Base-by-base conservation (phyloP, 148 eudicot genomes). In the Polygonum aviculare region DNA sequence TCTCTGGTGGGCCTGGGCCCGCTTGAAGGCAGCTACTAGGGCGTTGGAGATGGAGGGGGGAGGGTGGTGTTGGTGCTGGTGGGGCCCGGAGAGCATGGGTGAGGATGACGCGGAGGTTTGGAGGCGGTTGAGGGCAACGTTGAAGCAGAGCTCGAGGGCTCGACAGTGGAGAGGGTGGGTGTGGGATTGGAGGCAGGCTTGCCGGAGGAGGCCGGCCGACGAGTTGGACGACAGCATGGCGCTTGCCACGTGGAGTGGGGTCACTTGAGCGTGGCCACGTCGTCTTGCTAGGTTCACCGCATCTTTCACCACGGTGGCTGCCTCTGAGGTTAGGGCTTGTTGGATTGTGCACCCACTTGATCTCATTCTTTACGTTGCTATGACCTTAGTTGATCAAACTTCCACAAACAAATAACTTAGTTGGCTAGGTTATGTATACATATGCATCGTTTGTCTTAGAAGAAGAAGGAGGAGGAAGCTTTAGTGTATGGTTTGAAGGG, bases 71-170 rank as follows among this genome's bases (percentile, higher is more conserved):
- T 26, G 59, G 59, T 54, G 59, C 22, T 16, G 21, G 2, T 5
- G 59, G 69, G 69, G 12, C 0, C 85, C 85, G 19, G 86, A 84
- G 5, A 76, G 74, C 44, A 60, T 60, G 69, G 69, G 38, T 36
- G 36, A 19, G 31, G 63, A 57, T 5, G 63, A 22, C 31, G 92
- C 83, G 63, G 91, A 77, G 7, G 90, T 78, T 0, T 90, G 90
- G n/a, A 89, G 89, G 33, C 98, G 91, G 82, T 94, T 90, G 8
- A 94, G 84, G 75, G 98, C 98, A 0, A 94, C 98, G 79, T 90
- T 91, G 86, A 94, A 91, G 82, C 98, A 94, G 35, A 94, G 90
- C 85, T 94, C 98, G 0, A 94, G 87, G 50, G 98, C 98, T 75
- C 87, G 89, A 79, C 93, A 90, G 55, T 87, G 97, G 59, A 94